Percentiles rank a stretch among this genome's conserved stretches.
phyloP scores from a whole-genome alignment of 345 rosid species.

The Lepidium aucheri region DNA sequence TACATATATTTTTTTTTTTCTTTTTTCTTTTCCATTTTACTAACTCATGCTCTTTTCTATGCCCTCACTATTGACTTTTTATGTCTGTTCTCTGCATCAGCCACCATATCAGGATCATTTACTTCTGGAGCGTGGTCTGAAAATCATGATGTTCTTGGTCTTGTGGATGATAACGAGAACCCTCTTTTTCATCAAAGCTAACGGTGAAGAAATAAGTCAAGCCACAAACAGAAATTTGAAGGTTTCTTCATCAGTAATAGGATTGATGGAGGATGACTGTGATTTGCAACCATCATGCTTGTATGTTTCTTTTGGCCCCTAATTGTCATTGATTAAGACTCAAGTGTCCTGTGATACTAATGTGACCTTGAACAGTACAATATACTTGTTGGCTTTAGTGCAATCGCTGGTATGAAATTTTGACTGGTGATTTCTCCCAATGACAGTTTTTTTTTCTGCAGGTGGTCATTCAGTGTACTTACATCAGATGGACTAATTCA shows the following conservation, averaged over 20 bases:
- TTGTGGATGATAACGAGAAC: conserved; percentile 55
- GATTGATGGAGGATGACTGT: conserved; percentile 47
- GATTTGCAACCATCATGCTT: conserved; percentile 46
- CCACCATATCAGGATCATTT: conserved; percentile 39
- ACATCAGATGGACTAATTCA: conserved; percentile 71
- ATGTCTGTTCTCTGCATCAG: conserved; percentile 38
- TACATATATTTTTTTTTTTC: too few relatives aligned
- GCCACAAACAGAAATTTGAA: conserved; percentile 49
- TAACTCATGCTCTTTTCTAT: not conserved
- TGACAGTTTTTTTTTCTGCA: conserved; percentile 30
- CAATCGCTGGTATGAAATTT: not conserved
- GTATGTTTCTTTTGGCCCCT: conserved; percentile 37
- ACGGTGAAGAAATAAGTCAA: conserved; percentile 73
- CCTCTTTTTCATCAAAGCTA: conserved; percentile 67
- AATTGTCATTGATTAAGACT: conserved; percentile 10
- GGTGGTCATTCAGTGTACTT: conserved; percentile 62
- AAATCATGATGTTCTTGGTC: conserved; percentile 71
- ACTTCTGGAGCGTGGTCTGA: conserved; percentile 83
- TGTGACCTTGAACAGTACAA: not conserved
- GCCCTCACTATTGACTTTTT: conserved; percentile 2
- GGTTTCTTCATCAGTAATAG: conserved; percentile 53
- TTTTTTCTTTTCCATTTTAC: not conserved
- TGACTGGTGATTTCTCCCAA: conserved; percentile 2
- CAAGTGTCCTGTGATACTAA: not conserved
- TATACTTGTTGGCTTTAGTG: conserved; percentile 1